Evolutionary conservation across 345 rosid genomes (phyloP), one percentile per base, ranked within the genome.

Genomic region (Triadica sebifera): DNA sequence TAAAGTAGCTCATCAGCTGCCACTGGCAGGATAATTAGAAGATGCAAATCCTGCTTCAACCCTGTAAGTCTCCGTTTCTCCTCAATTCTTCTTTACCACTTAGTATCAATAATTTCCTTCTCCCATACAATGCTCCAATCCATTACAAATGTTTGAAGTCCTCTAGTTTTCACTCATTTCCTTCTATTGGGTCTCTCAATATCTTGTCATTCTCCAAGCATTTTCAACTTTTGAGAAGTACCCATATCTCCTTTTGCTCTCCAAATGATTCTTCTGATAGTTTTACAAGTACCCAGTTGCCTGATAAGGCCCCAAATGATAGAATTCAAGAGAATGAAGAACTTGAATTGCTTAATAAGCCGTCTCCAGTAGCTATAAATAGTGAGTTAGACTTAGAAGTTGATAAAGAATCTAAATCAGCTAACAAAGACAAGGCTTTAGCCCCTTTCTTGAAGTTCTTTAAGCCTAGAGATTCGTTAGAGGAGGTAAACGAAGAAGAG

Each of bases 371-470:
- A 16, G 56, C 84, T 66, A 37, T 71, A 59, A 38, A 63, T 24
- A 78, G 71, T 64, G 89, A 59, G 29, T 43, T 76, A 72, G 78
- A 75, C 17, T 53, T 74, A 45, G 86, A 80, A 56, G 80, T 52
- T 41, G 86, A 80, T 53, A 64, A 77, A 15, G 79, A 77, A 39
- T 15, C 71, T 74, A 80, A 72, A 3, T 77, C 79, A 22, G 39
- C 74, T 57, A 83, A 71, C 16, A 79, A 84, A 16, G 97, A 86
- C 10, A 93, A 91, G 79, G 88, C 90, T 38, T 81, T 94, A 10
- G 87, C 88, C 59, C 98, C 97, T 56, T 92, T 94, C 76, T 47
- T 92, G 81, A 94, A 91, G 85, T 89, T 90, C 80, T 89, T 92
- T 78, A 89, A 88, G 78, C 83, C 86, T 16, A 84, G 67, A 55